Base-by-base conservation (phyloP, 179 eudicot species). In the Amaranthus tricolor region DNA sequence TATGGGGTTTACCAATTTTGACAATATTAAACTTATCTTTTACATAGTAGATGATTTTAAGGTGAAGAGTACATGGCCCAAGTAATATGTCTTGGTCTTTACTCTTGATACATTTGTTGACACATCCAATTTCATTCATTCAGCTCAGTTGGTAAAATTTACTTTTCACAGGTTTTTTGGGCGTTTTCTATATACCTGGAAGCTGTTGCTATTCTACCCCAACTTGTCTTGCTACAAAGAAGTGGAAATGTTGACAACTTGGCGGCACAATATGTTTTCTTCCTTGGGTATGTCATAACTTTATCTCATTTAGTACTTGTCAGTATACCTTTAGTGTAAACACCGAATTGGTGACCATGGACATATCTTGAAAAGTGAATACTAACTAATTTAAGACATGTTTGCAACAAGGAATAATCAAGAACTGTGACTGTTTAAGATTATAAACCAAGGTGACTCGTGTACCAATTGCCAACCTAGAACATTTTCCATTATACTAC, bases 121-220 rank as follows among this genome's bases (percentile, higher is more conserved):
- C 54, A 52, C 6, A 10, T 44, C 49, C 17, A 7, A 17, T 5
- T 62, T 5, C 8, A 31, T 56, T 60, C 14, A 5, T 53, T 52
- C 49, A 24, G 10, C 61, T 72, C 57, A 21, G 21, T 43, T 68
- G 1, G 45, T 16, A 20, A 44, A 5, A 44, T 70, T 0, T 54
- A n/a, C 69, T 7, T 19, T 31, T 55, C 82, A 62, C 88, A 94
- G 98, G 81, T 94, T 61, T 80, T 90, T 58, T 94, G 97, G 97
- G 90, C 92, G 48, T 94, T 94, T 80, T 94, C 98, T 53, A 84
- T 94, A 71, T 94, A 90, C 79, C 77, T 94, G 90, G 98, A 94
- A 82, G 97, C 98, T 48, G 92, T 94, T 76, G 91, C 96, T 50
- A 94, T 94, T 79, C 92, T 94, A 87, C 97, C 98, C 24, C 98